phyloP scores from a whole-genome alignment of 805 yeast species.

The Starmerella gropengiesseri region DNA sequence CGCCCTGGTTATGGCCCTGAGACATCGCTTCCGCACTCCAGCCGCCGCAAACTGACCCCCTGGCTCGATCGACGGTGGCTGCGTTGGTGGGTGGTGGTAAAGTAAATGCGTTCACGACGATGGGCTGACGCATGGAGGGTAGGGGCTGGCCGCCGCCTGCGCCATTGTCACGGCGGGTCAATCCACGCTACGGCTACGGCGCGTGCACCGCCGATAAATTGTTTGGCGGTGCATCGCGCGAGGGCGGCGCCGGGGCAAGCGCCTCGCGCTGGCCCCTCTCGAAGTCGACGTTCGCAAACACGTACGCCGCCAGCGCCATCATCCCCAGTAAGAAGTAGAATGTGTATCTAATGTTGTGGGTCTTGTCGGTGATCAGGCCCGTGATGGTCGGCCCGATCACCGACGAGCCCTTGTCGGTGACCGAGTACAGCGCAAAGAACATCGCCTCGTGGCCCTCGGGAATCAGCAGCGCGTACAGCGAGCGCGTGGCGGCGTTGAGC shows the following conservation, averaged over 20 bases:
- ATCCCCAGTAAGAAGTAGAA: constrained; percentile 52
- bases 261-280: constrained; percentile 54
- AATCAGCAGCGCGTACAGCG: constrained; percentile 55
- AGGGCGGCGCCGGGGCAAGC: constrained; percentile 7
- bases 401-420: constrained; percentile 73
- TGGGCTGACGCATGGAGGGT: not conserved
- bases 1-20: no score
- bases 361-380: constrained; percentile 60
- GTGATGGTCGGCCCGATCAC: constrained; percentile 62
- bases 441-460: constrained; percentile 68
- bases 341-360: constrained; percentile 64
- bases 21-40: no score
- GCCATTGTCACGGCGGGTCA: not conserved
- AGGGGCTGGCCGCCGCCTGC: not conserved
- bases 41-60: no score
- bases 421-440: constrained; percentile 62
- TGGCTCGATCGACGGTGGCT: no score
- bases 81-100: no score
- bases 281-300: constrained; percentile 45
- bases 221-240: not conserved
- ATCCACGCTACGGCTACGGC: no score
- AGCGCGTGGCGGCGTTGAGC: constrained; percentile 55
- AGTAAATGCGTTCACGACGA: no score
- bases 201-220: no score
- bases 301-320: constrained; percentile 45